Base-by-base conservation (phyloP, 345 rosid genomes). In the Lepidium didymum region DNA sequence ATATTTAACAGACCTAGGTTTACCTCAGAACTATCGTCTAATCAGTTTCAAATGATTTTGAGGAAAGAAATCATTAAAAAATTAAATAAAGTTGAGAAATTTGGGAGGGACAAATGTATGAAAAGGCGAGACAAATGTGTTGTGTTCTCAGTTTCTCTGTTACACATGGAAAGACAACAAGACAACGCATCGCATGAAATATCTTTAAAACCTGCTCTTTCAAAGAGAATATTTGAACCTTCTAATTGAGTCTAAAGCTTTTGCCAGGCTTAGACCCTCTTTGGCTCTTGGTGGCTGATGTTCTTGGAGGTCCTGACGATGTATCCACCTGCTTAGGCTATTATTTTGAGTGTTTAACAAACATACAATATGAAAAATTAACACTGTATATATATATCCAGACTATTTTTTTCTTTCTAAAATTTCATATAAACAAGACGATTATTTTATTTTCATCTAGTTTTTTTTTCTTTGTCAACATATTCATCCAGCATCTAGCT, bases 51-150 rank as follows among this genome's bases (percentile, higher is more conserved):
- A 42, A 63, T 54, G 57, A 56, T 46, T 56, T 56, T 63, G 64
- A 71, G 69, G 64, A 69, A 60, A 41, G 54, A 19, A 27, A 41
- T n/a, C 37, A 51, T 19, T 33, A 11, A 15, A 25, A 23, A 2
- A 15, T 2, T 6, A 18, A n/a, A 25, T 5, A 33, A 41, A 41
- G 31, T 40, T 19, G 10, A 42, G 12, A 47, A 62, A 11, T 25
- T 37, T 49, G 51, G 42, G 29, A 23, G 40, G 33, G 63, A 15
- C 75, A 62, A 27, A 15, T 71, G 75, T 44, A 62, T 35, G 19
- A 10, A 38, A 45, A 56, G 58, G 35, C 43, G 52, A 64, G 64
- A 56, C 76, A 60, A 59, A 40, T 62, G 68, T 70, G 19, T 10
- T 19, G 58, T 58, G 62, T 51, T 52, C 19, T 61, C 12, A 50